Percentiles rank a stretch among this genome's conserved stretches.
Conservation (phyloP, 2,329 filamentous ascomycete genomes). For the Talaromyces marneffei region DNA sequence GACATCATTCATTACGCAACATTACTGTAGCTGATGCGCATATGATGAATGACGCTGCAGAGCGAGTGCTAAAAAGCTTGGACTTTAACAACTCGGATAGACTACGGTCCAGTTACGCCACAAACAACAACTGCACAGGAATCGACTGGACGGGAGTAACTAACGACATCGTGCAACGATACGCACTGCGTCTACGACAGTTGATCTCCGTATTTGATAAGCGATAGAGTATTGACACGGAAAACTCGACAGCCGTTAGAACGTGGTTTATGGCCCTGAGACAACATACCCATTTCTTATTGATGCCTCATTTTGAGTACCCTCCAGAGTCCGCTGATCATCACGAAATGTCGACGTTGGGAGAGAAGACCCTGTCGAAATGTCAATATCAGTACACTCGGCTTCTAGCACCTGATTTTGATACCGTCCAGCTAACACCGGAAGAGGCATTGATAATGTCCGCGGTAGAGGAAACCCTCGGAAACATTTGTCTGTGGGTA, state of each 20-base stretch:
- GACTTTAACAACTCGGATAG: not conserved
- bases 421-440: not conserved
- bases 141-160: not conserved
- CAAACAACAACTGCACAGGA: not conserved
- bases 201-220: not conserved
- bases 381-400: constrained; percentile 1
- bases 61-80: not conserved
- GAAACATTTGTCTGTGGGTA: not conserved
- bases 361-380: not conserved
- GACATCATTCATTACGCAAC: not conserved
- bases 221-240: constrained; percentile 16
- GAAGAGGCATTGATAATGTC: not conserved
- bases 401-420: not conserved
- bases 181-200: not conserved
- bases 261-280: not conserved
- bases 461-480: not conserved
- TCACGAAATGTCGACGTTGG: not conserved
- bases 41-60: not conserved
- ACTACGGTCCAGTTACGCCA: not conserved
- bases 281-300: constrained; percentile 1
- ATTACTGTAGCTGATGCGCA: not conserved
- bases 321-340: not conserved
- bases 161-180: constrained; percentile 1
- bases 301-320: constrained; percentile 5
- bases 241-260: constrained; percentile 25